Conservation (phyloP, 345 rosid species). For the Lumnitzera racemosa region DNA sequence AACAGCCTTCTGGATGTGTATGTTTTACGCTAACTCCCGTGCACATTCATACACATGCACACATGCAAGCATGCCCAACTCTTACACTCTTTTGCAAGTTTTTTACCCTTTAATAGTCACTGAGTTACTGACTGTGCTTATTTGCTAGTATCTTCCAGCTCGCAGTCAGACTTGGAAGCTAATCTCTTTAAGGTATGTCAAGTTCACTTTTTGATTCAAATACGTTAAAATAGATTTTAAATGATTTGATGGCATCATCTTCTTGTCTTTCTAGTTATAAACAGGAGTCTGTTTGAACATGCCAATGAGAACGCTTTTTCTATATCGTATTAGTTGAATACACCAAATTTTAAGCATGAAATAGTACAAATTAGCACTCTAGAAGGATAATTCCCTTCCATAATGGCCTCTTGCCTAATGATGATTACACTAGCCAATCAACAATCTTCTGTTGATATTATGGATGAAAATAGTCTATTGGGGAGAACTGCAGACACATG, state of each 20-base stretch:
- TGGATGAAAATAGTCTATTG: too few relatives aligned
- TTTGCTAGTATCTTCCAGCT: slow-evolving; percentile 37
- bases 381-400: too few relatives aligned
- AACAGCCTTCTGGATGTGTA: slow-evolving; percentile 99
- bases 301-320: too few relatives aligned
- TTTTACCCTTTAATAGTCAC: neutral
- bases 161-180: slow-evolving; percentile 88
- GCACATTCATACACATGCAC: neutral
- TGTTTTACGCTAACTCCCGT: slow-evolving; percentile 8
- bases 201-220: neutral
- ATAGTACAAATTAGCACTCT: too few relatives aligned
- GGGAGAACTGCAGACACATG: too few relatives aligned
- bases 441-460: too few relatives aligned
- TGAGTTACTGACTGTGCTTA: neutral
- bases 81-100: neutral
- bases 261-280: too few relatives aligned
- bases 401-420: too few relatives aligned
- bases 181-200: slow-evolving; percentile 72
- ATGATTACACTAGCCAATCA: too few relatives aligned
- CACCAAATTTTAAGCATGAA: too few relatives aligned
- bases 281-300: too few relatives aligned
- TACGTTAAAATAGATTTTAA: neutral
- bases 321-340: too few relatives aligned
- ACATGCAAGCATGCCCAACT: neutral
- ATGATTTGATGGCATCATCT: neutral